Percentiles rank a stretch among this genome's conserved stretches.
Conservation (phyloP, 441 rosid genomes). For the Manihot esculenta region DNA sequence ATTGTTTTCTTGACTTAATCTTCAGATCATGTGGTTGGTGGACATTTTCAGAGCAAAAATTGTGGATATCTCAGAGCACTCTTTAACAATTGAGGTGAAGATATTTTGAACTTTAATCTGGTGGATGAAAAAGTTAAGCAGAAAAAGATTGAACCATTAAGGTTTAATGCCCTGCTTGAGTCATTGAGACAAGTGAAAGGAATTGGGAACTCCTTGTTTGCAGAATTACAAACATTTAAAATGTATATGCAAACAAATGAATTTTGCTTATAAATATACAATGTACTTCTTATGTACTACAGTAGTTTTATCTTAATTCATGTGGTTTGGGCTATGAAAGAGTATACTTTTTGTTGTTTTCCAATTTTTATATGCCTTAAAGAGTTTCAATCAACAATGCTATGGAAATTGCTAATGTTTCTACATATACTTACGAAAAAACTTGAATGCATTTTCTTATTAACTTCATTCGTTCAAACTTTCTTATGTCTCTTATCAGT, state of each 20-base stretch:
- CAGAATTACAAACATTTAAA: background rate
- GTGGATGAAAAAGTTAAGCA: background rate
- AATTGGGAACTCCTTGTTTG: background rate
- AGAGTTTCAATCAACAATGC: background rate
- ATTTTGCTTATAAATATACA: background rate
- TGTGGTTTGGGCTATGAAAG: background rate
- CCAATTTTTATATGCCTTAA: background rate
- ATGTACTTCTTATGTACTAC: background rate
- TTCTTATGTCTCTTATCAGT: background rate
- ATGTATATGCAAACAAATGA: slow-evolving; percentile 1
- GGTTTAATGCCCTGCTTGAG: background rate
- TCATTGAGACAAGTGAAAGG: slow-evolving; percentile 5
- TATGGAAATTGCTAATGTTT: background rate
- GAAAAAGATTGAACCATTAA: background rate
- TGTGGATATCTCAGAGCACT: slow-evolving; percentile 77
- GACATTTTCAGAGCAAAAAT: slow-evolving; percentile 90
- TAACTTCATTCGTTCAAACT: background rate
- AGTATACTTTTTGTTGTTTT: background rate
- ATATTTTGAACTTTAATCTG: slow-evolving; percentile 4
- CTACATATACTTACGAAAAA: background rate
- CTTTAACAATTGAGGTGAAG: slow-evolving; percentile 80
- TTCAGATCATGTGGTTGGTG: slow-evolving; percentile 89
- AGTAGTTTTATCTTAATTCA: background rate
- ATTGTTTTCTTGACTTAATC: slow-evolving; percentile 17
- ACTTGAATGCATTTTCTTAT: background rate